Base-by-base conservation (phyloP, 148 eudicot genomes). In the Salicornia ramosissima region DNA sequence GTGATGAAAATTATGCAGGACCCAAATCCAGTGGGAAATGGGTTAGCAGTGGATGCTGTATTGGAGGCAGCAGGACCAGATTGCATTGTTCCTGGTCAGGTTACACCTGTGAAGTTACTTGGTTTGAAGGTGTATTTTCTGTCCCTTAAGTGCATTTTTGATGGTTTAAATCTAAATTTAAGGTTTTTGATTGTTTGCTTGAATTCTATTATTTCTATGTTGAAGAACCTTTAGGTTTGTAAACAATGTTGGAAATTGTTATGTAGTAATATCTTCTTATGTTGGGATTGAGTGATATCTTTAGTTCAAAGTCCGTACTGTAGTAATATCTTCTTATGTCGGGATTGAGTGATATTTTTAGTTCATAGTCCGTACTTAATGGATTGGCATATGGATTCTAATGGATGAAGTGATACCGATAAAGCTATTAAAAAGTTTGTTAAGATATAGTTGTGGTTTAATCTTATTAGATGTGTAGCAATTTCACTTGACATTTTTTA, bases 31-130 rank as follows among this genome's bases (percentile, higher is more conserved):
- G 80, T 94, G 46, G 97, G 91, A 71, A 82, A 74, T 57, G 95
- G 92, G 59, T 80, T 93, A 67, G 98, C 83, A n/a, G 78, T 65
- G 8, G 95, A 82, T 78, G 98, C 98, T 57, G 69, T 90, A 50
- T 79, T 94, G 67, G 97, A 90, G 81, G 85, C 96, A 58, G 98
- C 98, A 11, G 98, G 98, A n/a, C 97, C 97, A 10, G 97, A 94
- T 14, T 94, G 98, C 75, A 83, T 93, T 78, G 92, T 93, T 21
- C 96, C 98, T 45, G 98, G 98, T 43, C 98, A 86, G 79, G 72
- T 70, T 83, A 65, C 83, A 29, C 96, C 98, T 26, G 53, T 94
- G 58, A 90, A 84, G 75, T 79, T 94, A 64, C 97, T 90, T 73
- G 98, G 98, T 71, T 71, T 94, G 25, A 90, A 94, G 98, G 98